Base-by-base conservation (phyloP, 495 filamentous ascomycete genomes). In the Chaetomium cochliodes region DNA sequence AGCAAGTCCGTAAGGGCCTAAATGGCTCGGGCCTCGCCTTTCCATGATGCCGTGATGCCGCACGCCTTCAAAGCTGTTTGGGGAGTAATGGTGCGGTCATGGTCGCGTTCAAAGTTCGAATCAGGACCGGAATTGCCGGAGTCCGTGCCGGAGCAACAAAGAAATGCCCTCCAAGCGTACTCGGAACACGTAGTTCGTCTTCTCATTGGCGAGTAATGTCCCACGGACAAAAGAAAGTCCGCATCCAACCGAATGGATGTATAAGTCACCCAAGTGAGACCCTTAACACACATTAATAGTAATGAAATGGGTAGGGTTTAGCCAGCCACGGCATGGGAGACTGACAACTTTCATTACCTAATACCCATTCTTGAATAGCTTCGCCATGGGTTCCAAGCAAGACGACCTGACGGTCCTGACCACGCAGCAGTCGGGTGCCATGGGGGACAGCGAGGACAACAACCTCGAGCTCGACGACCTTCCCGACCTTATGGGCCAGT, bases 71-170 rank as follows among this genome's bases (percentile, higher is more conserved):
- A 1, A 12, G 5, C 11, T 50, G n/a, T 50, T 23, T 50, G n/a
- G 18, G 18, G 13, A 44, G 3, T 16, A 15, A 44, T 18, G 41
- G 2, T 44, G 6, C 33, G 41, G 13, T 18, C 41, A 18, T 15
- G 41, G 47, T 3, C 5, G 2, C 20, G 20, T 9, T 12, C 2
- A 15, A 20, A 0, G 47, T 44, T 44, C 16, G 47, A 23, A 50
- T 22, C 47, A 50, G 47, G 47, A 22, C 8, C 47, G 47, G 47
- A 50, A 50, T 50, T 50, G 22, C 23, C 47, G 47, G 47, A 50
- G 47, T 50, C 47, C 47, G 47, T 50, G 47, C 47, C 47, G 47
- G 47, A 2, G 41, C 33, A 37, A 37, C 33, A 37, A 37, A 8
- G 33, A 37, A 37, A 37, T 8, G 6, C 33, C 33, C 33, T 37